Evolutionary conservation across 495 filamentous ascomycete species (phyloP).

Genomic region (Lasiosphaeria miniovina): DNA sequence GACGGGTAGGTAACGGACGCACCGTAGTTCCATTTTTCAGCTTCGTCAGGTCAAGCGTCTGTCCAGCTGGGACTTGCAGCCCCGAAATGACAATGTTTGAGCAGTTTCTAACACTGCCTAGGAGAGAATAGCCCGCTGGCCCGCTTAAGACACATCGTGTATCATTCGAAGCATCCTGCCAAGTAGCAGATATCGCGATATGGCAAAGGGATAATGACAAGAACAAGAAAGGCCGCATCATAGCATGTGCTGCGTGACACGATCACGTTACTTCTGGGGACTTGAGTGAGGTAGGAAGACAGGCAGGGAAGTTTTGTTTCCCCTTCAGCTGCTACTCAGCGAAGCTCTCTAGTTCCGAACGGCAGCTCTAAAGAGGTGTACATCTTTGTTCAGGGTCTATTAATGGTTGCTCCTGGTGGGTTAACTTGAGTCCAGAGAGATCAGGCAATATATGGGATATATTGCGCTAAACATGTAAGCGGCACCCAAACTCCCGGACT

Average conservation of each 20-base stretch:
- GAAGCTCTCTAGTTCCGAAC: too few species aligned
- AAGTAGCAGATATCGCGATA: too few species aligned
- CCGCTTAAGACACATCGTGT: conserved; percentile 8
- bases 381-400: too few species aligned
- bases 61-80: conserved; percentile 7
- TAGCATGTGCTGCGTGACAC: too few species aligned
- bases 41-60: conserved; percentile 9
- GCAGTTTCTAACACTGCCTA: conserved; percentile 4
- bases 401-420: background rate
- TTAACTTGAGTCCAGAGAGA: background rate
- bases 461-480: background rate
- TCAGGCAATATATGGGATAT: background rate
- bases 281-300: too few species aligned
- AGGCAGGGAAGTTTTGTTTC: too few species aligned
- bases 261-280: too few species aligned
- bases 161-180: background rate
- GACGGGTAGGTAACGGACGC: background rate
- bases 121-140: conserved; percentile 5
- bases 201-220: too few species aligned
- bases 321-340: too few species aligned
- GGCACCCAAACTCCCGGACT: too few species aligned
- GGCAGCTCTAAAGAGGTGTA: too few species aligned
- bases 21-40: conserved; percentile 11
- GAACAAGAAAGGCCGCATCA: too few species aligned
- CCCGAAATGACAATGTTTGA: conserved; percentile 12